A percentile compares a stretch with the other conserved stretches of the same genome.
phyloP scores from a whole-genome alignment of 495 filamentous ascomycete species.

The Aspergillus kassunensis region DNA sequence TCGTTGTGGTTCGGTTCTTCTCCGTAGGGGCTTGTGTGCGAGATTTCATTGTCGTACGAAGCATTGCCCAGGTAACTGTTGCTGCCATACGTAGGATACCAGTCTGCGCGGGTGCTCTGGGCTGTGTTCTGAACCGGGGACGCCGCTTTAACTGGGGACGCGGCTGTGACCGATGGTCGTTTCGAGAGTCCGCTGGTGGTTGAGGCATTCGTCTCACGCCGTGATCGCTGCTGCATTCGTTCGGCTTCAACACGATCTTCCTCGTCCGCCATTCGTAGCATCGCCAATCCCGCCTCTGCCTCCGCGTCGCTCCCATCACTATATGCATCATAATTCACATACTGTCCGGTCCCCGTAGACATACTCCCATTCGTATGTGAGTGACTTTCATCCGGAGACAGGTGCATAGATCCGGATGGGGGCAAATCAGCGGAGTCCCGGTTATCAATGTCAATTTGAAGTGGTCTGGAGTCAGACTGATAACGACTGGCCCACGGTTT shows the following conservation, averaged over 20 bases:
- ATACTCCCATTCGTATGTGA: constrained; percentile 50
- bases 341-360: constrained; percentile 40
- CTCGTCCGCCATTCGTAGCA: constrained; percentile 80
- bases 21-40: not conserved
- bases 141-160: constrained; percentile 45
- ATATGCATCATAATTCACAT: constrained; percentile 51
- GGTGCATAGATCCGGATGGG: not conserved
- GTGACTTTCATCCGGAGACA: constrained; percentile 42
- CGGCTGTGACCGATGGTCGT: constrained; percentile 18
- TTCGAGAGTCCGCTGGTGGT: constrained; percentile 31
- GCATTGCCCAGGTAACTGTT: constrained; percentile 71
- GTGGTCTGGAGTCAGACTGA: constrained; percentile 18
- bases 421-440: constrained; percentile 10
- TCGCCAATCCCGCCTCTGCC: constrained; percentile 77
- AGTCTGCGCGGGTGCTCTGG: constrained; percentile 54
- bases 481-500: constrained; percentile 25
- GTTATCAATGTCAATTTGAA: constrained; percentile 14
- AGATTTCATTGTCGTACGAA: constrained; percentile 62
- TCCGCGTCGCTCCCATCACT: constrained; percentile 86
- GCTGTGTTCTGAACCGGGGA: constrained; percentile 44
- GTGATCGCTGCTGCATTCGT: constrained; percentile 46
- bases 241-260: constrained; percentile 59
- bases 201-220: constrained; percentile 47
- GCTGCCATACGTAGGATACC: constrained; percentile 64
- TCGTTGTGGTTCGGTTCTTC: constrained; percentile 15